Conservation (phyloP, 78 protist species). For the Dictyostelium purpureum region DNA sequence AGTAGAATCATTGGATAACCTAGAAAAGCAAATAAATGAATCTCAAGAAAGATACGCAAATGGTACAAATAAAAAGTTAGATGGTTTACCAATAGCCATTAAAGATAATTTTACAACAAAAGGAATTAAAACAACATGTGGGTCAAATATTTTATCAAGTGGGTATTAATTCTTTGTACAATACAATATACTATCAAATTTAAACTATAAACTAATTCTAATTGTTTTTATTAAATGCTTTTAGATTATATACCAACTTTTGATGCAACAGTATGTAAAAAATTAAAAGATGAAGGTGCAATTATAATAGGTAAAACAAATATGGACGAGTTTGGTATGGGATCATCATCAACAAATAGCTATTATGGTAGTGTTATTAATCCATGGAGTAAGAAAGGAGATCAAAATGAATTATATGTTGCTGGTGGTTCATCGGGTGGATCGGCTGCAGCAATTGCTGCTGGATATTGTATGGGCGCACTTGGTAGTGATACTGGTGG, state of each 20-base stretch:
- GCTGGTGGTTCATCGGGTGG: slow-evolving; percentile 90
- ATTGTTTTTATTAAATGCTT: background rate
- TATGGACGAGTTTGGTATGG: slow-evolving; percentile 96
- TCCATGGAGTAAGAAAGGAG: slow-evolving; percentile 16
- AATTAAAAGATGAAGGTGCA: slow-evolving; percentile 84
- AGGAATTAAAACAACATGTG: slow-evolving; percentile 77
- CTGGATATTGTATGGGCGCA: slow-evolving; percentile 16
- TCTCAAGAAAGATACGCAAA: background rate
- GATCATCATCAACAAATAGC: slow-evolving; percentile 42
- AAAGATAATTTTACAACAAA: slow-evolving; percentile 89
- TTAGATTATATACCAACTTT: slow-evolving; percentile 84
- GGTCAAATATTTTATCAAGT: slow-evolving; percentile 79
- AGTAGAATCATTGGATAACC: too few relatives aligned
- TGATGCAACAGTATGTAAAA: slow-evolving; percentile 79
- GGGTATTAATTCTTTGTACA: background rate
- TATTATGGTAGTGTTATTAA: slow-evolving; percentile 14
- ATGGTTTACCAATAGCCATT: slow-evolving; percentile 88
- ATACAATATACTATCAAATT: background rate
- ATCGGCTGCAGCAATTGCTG: slow-evolving; percentile 81
- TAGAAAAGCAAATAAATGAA: background rate
- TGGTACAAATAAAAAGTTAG: slow-evolving; percentile 13
- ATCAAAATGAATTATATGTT: background rate
- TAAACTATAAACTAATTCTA: background rate
- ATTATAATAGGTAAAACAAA: slow-evolving; percentile 91
- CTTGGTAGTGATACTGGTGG: slow-evolving; percentile 91